These are phyloP conservation scores for Yarrowia phangngaensis DNA, from an alignment of 805 yeast species.

Conservation along the genomic window DNA sequence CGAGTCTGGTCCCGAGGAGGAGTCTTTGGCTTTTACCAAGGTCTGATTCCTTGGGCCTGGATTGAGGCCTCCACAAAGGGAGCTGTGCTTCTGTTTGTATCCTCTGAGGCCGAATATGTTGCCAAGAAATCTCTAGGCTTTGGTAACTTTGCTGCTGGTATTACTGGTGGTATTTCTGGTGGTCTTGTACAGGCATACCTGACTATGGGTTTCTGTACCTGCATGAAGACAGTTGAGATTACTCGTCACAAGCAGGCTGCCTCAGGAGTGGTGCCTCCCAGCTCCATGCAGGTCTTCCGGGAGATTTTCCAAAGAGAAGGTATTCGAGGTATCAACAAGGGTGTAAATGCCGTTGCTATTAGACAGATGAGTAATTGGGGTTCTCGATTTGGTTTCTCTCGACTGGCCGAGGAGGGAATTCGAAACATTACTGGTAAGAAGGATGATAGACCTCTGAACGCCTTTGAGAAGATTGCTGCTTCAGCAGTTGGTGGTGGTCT, in stretches of 20 bases:
- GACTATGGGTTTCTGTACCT: slow-evolving; percentile 96
- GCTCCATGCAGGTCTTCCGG: slow-evolving; percentile 80
- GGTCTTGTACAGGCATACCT: slow-evolving; percentile 95
- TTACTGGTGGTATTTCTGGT: slow-evolving; percentile 93
- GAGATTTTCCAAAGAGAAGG: slow-evolving; percentile 85
- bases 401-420: slow-evolving; percentile 85
- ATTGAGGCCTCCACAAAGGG: slow-evolving; percentile 99
- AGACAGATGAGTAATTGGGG: slow-evolving; percentile 99
- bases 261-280: slow-evolving; percentile 63
- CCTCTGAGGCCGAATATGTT: slow-evolving; percentile 85
- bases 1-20: slow-evolving; percentile 95
- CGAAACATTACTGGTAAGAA: slow-evolving; percentile 59
- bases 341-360: slow-evolving; percentile 98
- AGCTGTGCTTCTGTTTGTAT: slow-evolving; percentile 87
- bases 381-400: slow-evolving; percentile 86
- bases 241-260: slow-evolving; percentile 78
- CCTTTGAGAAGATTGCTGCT: slow-evolving; percentile 77
- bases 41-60: slow-evolving; percentile 99
- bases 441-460: slow-evolving; percentile 58
- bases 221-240: slow-evolving; percentile 98
- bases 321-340: slow-evolving; percentile 89
- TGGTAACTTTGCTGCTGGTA: slow-evolving; percentile 75
- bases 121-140: slow-evolving; percentile 54
- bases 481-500: slow-evolving; percentile 95
- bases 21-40: slow-evolving; percentile 86